Evolutionary conservation across 2,329 filamentous ascomycete species (phyloP).

Genomic region (Neonectria coccinea): DNA sequence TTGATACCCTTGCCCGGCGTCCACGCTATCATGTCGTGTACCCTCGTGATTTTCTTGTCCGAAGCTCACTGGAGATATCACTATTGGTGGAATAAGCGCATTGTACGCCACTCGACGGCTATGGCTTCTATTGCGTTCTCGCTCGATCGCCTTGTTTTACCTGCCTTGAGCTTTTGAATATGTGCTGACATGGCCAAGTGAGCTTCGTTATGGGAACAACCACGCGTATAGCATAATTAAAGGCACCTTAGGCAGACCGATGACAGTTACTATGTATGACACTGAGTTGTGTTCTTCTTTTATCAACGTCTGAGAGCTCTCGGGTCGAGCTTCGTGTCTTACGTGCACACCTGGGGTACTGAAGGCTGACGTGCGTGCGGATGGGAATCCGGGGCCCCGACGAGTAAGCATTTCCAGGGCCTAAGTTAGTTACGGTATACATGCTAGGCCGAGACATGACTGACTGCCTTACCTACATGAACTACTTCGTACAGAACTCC

Average conservation of each 20-base stretch:
- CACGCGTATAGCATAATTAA: not conserved
- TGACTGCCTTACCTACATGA: not conserved
- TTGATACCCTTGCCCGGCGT: not conserved
- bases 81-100: not conserved
- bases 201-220: no score
- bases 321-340: not conserved
- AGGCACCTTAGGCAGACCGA: not conserved
- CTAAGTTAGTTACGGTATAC: not conserved
- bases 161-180: not conserved
- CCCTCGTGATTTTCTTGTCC: not conserved
- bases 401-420: slow-evolving; percentile 3
- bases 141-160: no score
- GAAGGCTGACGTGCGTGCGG: slow-evolving; percentile 2
- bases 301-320: not conserved
- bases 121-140: not conserved
- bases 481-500: not conserved
- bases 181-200: no score
- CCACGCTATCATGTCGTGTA: not conserved
- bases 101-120: not conserved
- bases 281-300: not conserved
- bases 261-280: no score
- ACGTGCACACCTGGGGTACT: slow-evolving; percentile 16
- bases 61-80: not conserved
- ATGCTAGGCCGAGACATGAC: slow-evolving; percentile 7
- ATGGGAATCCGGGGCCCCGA: slow-evolving; percentile 9